Evolutionary conservation across 805 yeast species (phyloP).

Genomic region (Isabelozyma heimii): DNA sequence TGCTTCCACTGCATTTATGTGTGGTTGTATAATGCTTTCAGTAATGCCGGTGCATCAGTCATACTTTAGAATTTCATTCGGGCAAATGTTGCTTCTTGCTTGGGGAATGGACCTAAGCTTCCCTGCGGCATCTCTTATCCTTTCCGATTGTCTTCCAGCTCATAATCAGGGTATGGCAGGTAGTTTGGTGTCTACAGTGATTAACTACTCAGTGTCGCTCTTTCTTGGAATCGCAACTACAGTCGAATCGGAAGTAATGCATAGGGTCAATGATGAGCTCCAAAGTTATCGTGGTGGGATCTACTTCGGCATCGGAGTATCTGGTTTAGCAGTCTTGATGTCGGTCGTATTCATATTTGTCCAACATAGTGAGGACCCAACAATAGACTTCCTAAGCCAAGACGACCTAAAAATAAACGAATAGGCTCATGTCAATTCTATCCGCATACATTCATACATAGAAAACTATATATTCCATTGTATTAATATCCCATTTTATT

Average conservation of each 20-base stretch:
- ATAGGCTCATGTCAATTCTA: conserved; percentile 1
- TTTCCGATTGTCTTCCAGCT: conserved; percentile 58
- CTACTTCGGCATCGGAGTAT: conserved; percentile 61
- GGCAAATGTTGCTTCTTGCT: conserved; percentile 52
- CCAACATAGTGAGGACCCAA: conserved; percentile 3
- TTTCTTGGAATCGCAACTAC: conserved; percentile 71
- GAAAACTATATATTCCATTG: not conserved
- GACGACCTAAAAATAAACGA: no score
- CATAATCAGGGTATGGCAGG: conserved; percentile 79
- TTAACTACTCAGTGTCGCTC: conserved; percentile 70
- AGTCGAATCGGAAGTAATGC: conserved; percentile 41
- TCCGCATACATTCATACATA: no score
- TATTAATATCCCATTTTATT: no score
- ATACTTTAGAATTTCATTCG: conserved; percentile 57
- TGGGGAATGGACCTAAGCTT: conserved; percentile 81
- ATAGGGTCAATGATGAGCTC: conserved; percentile 14
- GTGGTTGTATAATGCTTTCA: conserved; percentile 53
- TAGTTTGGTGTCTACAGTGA: conserved; percentile 65
- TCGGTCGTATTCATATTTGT: conserved; percentile 22
- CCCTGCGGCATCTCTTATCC: conserved; percentile 67
- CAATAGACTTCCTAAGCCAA: no score
- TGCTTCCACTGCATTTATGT: conserved; percentile 52
- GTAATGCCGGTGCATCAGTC: conserved; percentile 58
- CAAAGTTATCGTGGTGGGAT: conserved; percentile 55
- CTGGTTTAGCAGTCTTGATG: conserved; percentile 43